Conservation (phyloP, 1,284 basidiomycete species). For the Butyriboletus appendiculatus region DNA sequence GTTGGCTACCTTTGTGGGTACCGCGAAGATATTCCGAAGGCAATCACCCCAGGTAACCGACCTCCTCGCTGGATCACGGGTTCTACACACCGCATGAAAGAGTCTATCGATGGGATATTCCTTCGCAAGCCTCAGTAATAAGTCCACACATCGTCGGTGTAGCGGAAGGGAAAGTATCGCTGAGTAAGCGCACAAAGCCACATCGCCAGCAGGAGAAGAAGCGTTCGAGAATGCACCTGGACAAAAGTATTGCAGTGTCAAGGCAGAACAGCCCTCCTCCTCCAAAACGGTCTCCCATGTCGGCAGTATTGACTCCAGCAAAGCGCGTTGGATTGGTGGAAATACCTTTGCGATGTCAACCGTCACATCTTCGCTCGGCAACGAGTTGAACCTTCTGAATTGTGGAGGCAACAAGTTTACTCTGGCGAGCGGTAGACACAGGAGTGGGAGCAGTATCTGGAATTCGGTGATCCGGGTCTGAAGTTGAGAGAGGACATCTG, state of each 20-base stretch:
- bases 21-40: conserved; percentile 56
- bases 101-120: conserved; percentile 73
- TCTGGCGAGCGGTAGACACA: conserved; percentile 57
- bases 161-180: conserved; percentile 56
- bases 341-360: conserved; percentile 47
- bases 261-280: conserved; percentile 44
- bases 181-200: conserved; percentile 61
- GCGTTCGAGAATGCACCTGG: conserved; percentile 60
- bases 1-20: conserved; percentile 74
- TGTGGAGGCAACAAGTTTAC: conserved; percentile 60
- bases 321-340: conserved; percentile 56
- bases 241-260: conserved; percentile 69
- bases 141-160: conserved; percentile 45
- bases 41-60: conserved; percentile 66
- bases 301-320: conserved; percentile 67
- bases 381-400: conserved; percentile 41
- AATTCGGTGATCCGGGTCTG: conserved; percentile 53
- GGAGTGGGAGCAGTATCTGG: conserved; percentile 50
- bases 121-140: conserved; percentile 56
- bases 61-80: conserved; percentile 29
- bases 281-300: conserved; percentile 64
- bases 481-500: conserved; percentile 52
- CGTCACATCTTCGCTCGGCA: conserved; percentile 12
- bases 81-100: conserved; percentile 49
- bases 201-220: conserved; percentile 48